Evolutionary conservation across 768 basidiomycete species (phyloP).

Genomic region (Tricholomella constricta): DNA sequence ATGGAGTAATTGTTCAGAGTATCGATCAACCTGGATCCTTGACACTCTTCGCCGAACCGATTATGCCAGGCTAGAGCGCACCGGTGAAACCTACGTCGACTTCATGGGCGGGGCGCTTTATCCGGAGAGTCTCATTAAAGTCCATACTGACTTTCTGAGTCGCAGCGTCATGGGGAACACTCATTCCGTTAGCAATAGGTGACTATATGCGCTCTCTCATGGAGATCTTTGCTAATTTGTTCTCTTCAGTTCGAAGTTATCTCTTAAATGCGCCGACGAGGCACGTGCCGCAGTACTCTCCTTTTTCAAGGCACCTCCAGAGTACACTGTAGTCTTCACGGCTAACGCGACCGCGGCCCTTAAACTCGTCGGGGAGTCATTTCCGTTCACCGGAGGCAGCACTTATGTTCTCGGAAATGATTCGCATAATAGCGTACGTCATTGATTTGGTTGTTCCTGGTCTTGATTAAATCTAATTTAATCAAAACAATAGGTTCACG

Average conservation of each 20-base stretch:
- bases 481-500: conserved; percentile 46
- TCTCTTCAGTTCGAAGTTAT: conserved; percentile 62
- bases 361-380: conserved; percentile 82
- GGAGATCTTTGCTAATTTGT: not conserved
- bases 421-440: conserved; percentile 76
- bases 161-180: conserved; percentile 77
- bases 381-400: conserved; percentile 63
- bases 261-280: conserved; percentile 63
- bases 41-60: conserved; percentile 68
- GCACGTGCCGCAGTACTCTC: conserved; percentile 73
- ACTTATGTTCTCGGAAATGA: conserved; percentile 71
- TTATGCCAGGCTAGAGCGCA: conserved; percentile 57
- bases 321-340: conserved; percentile 83
- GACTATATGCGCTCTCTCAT: conserved; percentile 35
- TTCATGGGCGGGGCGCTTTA: conserved; percentile 86
- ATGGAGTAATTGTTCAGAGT: conserved; percentile 41
- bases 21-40: conserved; percentile 67
- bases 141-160: conserved; percentile 70
- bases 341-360: conserved; percentile 78
- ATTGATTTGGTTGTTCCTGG: conserved; percentile 1
- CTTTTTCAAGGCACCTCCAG: conserved; percentile 75
- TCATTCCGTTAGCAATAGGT: conserved; percentile 83
- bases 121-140: conserved; percentile 73
- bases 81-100: conserved; percentile 78
- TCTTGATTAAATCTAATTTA: conserved; percentile 3